Conservation (phyloP, 2,329 filamentous ascomycete genomes). For the Chrysoporthe deuterocubensis region DNA sequence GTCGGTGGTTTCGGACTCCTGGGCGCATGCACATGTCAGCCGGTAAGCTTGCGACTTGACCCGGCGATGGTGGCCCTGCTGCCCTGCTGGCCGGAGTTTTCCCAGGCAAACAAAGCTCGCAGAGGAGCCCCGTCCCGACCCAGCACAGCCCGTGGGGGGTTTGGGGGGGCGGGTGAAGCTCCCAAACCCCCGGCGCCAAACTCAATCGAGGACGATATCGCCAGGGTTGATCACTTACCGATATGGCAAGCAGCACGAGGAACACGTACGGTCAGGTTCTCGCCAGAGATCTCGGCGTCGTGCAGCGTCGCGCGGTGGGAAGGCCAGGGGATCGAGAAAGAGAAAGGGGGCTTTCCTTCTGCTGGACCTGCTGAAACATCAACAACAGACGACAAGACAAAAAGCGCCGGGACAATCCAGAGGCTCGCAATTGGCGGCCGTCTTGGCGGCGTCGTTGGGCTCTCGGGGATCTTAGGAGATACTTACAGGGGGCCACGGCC, state of each 20-base stretch:
- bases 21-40: conserved; percentile 22
- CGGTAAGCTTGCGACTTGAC: neutral
- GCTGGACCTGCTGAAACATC: neutral
- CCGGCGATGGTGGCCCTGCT: conserved; percentile 17
- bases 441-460: neutral
- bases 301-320: neutral
- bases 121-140: conserved; percentile 1
- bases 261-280: too few species aligned
- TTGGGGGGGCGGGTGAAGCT: neutral
- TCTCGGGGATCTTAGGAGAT: neutral
- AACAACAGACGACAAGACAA: neutral
- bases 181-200: conserved; percentile 16
- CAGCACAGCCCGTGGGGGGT: too few species aligned
- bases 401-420: conserved; percentile 4
- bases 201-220: neutral
- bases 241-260: too few species aligned
- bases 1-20: conserved; percentile 14
- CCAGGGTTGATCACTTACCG: neutral
- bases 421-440: neutral
- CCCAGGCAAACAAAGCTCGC: conserved; percentile 13
- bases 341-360: neutral
- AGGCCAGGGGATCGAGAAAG: neutral
- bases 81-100: conserved; percentile 17
- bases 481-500: neutral
- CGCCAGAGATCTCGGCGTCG: too few species aligned